Conservation (phyloP, 805 yeast species). For the Teunomyces pallodes region DNA sequence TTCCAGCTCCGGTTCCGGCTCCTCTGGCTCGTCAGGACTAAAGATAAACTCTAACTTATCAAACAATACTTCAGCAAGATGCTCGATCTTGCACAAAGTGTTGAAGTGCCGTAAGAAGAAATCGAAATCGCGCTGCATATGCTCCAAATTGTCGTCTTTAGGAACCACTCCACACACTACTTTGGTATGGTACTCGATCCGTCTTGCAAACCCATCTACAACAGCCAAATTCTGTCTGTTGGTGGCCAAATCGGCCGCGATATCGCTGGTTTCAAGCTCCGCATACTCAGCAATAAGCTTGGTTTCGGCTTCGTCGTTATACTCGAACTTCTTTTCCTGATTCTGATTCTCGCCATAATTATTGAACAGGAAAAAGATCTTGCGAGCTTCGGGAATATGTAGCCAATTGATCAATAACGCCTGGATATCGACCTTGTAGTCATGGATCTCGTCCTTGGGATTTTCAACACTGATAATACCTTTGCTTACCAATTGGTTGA, state of each 20-base stretch:
- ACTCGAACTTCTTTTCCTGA: conserved; percentile 3
- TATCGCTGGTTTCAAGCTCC: conserved; percentile 13
- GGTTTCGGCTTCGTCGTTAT: not conserved
- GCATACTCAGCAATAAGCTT: conserved; percentile 11
- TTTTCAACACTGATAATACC: conserved; percentile 40
- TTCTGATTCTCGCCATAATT: conserved; percentile 8
- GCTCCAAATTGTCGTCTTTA: conserved; percentile 1
- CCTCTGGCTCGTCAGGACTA: conserved; percentile 3
- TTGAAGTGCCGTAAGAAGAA: conserved; percentile 30
- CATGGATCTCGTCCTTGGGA: conserved; percentile 36
- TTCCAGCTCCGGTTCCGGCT: conserved; percentile 4
- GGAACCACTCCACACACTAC: not conserved
- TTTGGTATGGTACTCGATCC: conserved; percentile 15
- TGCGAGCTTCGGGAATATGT: conserved; percentile 63
- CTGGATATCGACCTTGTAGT: conserved; percentile 59
- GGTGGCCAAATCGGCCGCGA: conserved; percentile 15
- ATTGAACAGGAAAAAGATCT: conserved; percentile 45
- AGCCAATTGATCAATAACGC: conserved; percentile 64
- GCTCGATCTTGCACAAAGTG: conserved; percentile 28
- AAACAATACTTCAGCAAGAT: conserved; percentile 26
- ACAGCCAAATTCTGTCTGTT: conserved; percentile 12
- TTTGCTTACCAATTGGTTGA: conserved; percentile 47
- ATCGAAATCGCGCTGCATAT: conserved; percentile 18
- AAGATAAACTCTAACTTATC: conserved; percentile 20
- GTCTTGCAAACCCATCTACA: conserved; percentile 9